phyloP scores from a whole-genome alignment of 1,284 basidiomycete genomes.

The Austroboletus olivaceoglutinosus region DNA sequence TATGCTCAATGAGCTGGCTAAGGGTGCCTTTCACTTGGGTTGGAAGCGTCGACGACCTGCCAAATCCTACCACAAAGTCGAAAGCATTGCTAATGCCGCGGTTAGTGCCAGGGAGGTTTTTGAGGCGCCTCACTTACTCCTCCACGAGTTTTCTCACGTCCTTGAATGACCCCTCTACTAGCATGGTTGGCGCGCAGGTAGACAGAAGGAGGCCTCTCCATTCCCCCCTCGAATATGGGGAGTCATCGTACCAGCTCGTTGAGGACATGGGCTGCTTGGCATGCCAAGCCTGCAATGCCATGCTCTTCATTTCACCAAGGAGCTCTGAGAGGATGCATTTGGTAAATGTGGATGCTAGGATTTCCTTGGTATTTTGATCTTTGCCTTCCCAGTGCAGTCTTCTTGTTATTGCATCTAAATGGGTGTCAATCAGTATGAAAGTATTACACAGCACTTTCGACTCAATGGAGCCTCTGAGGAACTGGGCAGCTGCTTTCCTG shows the following conservation, averaged over 20 bases:
- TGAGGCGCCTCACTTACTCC: background rate
- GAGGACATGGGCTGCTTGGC: too few species aligned
- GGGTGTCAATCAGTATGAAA: too few species aligned
- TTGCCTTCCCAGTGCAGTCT: too few species aligned
- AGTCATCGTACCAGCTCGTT: too few species aligned
- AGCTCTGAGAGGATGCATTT: too few species aligned
- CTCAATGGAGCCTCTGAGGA: too few species aligned
- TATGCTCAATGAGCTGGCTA: background rate
- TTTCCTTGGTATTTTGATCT: too few species aligned
- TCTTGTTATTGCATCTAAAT: too few species aligned
- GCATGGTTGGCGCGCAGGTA: background rate
- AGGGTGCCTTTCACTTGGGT: background rate
- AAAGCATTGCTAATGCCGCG: background rate
- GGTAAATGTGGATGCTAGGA: too few species aligned
- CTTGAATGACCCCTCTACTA: fast-evolving
- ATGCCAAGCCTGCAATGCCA: background rate
- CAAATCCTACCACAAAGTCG: background rate
- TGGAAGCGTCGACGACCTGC: background rate
- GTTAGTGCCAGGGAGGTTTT: background rate
- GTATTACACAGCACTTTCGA: too few species aligned
- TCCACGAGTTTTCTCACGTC: background rate
- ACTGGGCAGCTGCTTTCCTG: too few species aligned
- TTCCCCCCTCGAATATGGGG: background rate
- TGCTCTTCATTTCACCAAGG: too few species aligned
- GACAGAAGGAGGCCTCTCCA: background rate